Evolutionary conservation across 495 filamentous ascomycete genomes (phyloP).

Genomic region (Opeltia flavorubescens): DNA sequence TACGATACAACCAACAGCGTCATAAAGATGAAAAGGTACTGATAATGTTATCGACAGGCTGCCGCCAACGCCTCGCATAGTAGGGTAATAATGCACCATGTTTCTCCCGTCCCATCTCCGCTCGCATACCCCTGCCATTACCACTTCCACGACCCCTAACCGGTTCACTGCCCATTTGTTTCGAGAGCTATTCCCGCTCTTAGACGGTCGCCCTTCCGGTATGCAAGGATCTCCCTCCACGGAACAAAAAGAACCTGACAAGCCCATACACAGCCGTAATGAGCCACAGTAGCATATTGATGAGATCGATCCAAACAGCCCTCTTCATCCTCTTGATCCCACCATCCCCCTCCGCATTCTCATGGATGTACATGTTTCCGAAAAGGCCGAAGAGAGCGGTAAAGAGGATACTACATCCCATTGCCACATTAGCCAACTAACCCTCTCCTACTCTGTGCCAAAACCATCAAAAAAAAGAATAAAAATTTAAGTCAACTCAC

Average conservation of each 20-base stretch:
- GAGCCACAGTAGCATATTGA: constrained; percentile 60
- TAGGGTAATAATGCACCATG: neutral
- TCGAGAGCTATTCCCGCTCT: neutral
- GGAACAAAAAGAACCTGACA: constrained; percentile 20
- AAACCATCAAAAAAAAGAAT: neutral
- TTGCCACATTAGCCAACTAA: neutral
- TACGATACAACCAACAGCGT: neutral
- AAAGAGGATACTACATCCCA: constrained; percentile 43
- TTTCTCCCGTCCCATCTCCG: neutral
- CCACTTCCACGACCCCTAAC: no score
- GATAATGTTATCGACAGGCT: no score
- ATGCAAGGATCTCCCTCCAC: constrained; percentile 12
- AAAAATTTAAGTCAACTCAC: constrained; percentile 9
- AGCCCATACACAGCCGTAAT: constrained; percentile 33
- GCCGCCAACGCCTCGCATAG: neutral
- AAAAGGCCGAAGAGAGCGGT: constrained; percentile 71
- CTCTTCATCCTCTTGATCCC: constrained; percentile 64
- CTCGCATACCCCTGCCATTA: neutral
- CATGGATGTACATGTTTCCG: constrained; percentile 62
- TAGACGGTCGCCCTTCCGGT: constrained; percentile 16
- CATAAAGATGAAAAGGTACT: neutral
- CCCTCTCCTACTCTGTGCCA: neutral
- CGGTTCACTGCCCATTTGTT: neutral
- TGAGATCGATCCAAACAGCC: constrained; percentile 73
- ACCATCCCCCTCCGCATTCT: constrained; percentile 42